Base-by-base conservation (phyloP, 164 flowering plant genomes). In the Kingdonia uniflora region DNA sequence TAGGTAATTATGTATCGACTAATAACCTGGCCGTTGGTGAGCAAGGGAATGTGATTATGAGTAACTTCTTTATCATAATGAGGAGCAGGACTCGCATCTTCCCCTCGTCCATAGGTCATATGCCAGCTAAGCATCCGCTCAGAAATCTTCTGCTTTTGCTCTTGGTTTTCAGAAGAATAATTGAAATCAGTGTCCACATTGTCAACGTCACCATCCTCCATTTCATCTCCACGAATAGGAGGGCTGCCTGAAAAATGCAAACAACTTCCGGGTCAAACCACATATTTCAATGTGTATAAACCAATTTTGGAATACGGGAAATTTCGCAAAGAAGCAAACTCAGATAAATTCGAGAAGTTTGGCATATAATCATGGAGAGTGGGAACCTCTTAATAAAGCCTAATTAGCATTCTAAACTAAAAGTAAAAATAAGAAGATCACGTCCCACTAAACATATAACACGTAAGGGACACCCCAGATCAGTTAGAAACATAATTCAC, bases 1-100 rank as follows among this genome's bases (percentile, higher is more conserved):
- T 19, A 41, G 2, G 21, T 20, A 24, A 19, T 24, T 5, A 42
- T n/a, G 11, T 14, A 37, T 38, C 21, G 41, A 49, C 23, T 1
- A 40, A 58, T 46, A 71, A 68, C 79, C 17, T 76, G 77, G 42
- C 85, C 85, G 75, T 70, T 70, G 16, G 92, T 80, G 55, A 83
- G 90, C 54, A 65, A 57, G 48, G 92, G 90, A 60, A 85, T 71
- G 46, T 80, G 79, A 51, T 72, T 82, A 56, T 71, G 84, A 39
- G 91, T 64, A 57, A 78, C 76, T 65, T 87, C 87, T 60, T 74
- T 78, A 59, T 85, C 91, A 69, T 76, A 86, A 37, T 72, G 75
- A 14, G 87, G 80, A 50, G 73, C 56, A 5, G 35, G 35, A 8
- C 55, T 71, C 15, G 54, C 65, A 70, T 84, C 82, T 50, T 82